Base-by-base conservation (phyloP, 169 alveolate species). In the Perkinsus olseni region DNA sequence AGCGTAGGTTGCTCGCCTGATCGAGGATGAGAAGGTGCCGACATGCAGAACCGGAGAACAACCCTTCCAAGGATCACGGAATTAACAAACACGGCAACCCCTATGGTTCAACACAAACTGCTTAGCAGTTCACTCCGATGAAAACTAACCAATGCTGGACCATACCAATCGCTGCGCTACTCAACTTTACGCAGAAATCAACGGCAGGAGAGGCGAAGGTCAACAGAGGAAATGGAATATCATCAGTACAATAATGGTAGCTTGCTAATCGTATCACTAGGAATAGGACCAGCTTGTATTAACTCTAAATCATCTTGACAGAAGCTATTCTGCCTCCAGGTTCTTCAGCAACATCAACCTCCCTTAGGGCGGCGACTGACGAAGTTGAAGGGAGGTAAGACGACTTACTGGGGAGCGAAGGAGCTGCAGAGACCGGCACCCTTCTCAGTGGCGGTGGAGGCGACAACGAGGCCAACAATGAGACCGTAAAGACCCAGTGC, bases 401-500 rank as follows among this genome's bases (percentile, higher is more conserved):
- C 82, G 28, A 62, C 82, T 62, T 62, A 62, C 82, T 62, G 82
- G 17, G 82, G 82, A 62, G 82, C 82, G 31, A 62, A 62, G 34
- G 82, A 62, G 82, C 82, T 62, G 82, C 82, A 62, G 17, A 62
- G 82, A 62, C 82, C 82, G 82, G 82, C 82, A 62, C 82, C 82
- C 82, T 62, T 62, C 82, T 62, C 82, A 62, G 82, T 62, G 34
- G 82, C 82, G 31, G 82, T 62, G 31, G 82, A 62, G 82, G 82
- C 82, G 17, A 62, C 82, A 62, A 62, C 82, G 31, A 62, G 82
- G 17, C 82, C 82, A 24, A 62, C 82, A 62, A 62, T 62, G 82
- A 62, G 82, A 93, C 99, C 99, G 97, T 99, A 99, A 74, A 99
- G 98, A 37, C 99, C 99, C 92, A 99, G 97, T 48, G 99, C 99